These are phyloP conservation scores for Euphorbia schlechtendalii DNA, from an alignment of 441 rosid species.

Conservation along the genomic window DNA sequence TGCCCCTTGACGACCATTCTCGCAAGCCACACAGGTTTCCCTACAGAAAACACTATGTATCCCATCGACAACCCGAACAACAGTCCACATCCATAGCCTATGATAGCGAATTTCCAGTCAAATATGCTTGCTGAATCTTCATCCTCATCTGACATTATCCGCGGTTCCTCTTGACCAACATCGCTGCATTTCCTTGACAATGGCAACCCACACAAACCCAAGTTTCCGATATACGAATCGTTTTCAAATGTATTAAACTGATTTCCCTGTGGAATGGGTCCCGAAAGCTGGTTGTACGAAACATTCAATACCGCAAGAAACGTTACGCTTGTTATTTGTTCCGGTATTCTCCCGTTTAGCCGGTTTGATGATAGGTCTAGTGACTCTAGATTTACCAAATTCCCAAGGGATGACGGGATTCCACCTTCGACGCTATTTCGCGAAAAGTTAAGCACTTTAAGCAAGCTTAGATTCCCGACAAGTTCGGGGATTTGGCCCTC, in stretches of 20 bases:
- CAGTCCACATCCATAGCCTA: conserved; percentile 12
- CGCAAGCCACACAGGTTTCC: conserved; percentile 10
- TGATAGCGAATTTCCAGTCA: conserved; percentile 3
- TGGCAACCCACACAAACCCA: conserved; percentile 17
- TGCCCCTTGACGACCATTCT: background rate
- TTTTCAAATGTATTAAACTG: conserved; percentile 10
- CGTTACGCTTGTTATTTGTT: conserved; percentile 7
- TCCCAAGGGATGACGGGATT: conserved; percentile 24
- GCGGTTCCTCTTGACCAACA: background rate
- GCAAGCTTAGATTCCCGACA: conserved; percentile 19
- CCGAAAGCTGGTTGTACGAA: conserved; percentile 20
- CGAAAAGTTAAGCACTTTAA: conserved; percentile 24
- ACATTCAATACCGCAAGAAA: conserved; percentile 16
- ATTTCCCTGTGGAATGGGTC: conserved; percentile 9
- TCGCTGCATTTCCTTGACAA: conserved; percentile 5
- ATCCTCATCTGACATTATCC: background rate
- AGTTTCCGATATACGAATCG: conserved; percentile 4
- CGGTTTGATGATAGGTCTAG: conserved; percentile 25
- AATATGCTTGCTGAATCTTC: background rate
- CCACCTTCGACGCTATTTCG: conserved; percentile 16
- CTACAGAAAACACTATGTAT: conserved; percentile 6
- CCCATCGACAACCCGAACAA: conserved; percentile 6
- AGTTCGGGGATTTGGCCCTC: conserved; percentile 20
- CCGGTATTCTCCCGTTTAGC: conserved; percentile 23
- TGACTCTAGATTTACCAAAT: conserved; percentile 15